Evolutionary conservation across 2,329 filamentous ascomycete species (phyloP), one percentile per base, ranked within the genome.

Genomic region (Pseudogymnoascus sp.): DNA sequence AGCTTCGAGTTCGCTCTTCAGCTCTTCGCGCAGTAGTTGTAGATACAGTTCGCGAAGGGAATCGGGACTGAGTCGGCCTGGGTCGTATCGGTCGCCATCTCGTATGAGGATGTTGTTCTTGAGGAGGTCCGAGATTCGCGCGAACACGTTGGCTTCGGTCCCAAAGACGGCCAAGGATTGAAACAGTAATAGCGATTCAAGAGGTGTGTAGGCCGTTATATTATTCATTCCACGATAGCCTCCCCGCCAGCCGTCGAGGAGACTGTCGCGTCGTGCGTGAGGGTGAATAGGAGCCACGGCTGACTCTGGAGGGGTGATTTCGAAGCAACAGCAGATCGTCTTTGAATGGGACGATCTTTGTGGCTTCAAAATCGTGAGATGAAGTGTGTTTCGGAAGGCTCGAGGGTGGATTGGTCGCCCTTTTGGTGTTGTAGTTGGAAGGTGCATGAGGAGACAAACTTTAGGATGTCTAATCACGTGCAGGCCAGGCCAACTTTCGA

Each of bases 161-260:
- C 89, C 89, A 75, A 89, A 82, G 69, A 80, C 80, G 68, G 86
- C 82, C 67, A 96, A 82, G 65, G 88, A 88, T 77, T 93, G 90
- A 78, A 95, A 93, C 72, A 96, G 83, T 68, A 95, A 84, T 66
- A 96, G 83, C 72, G 88, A 89, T 82, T 96, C 92, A 80, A 96
- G 89, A 69, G 88, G 85, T 73, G 91, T 93, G 77, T 95, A 93
- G 72, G 82, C 80, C 73, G 85, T 82, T 76, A 77, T 75, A 72
- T 76, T 76, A 79, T 79, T 82, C 82, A 84, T 84, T 75, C 79
- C 81, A 79, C 79, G 74, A 73, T 75, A 76, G 72, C 78, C 79
- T 73, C 80, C 80, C 82, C 81, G 80, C 78, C 78, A 78, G 76
- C 76, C 75, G 77, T 81, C 80, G 80, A 82, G 79, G 80, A 78